Evolutionary conservation across 2,329 filamentous ascomycete species (phyloP).

Genomic region (Orbilia oligospora): DNA sequence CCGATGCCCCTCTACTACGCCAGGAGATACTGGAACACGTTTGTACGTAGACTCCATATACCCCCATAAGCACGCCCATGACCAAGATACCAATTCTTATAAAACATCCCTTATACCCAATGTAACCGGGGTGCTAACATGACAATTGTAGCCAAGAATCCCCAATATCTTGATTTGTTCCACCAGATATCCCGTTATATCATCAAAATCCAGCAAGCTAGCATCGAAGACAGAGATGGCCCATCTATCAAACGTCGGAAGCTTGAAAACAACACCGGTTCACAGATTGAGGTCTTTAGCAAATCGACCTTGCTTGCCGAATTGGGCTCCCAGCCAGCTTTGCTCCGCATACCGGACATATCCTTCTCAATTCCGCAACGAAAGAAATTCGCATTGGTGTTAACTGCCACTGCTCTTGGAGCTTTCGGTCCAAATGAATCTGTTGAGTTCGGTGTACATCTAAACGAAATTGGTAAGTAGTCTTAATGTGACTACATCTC

Average conservation of each 20-base stretch:
- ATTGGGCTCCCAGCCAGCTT: conserved; percentile 31
- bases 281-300: conserved; percentile 36
- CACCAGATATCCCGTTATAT: conserved; percentile 40
- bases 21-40: conserved; percentile 38
- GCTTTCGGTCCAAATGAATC: conserved; percentile 56
- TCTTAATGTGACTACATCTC: background rate
- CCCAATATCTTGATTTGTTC: conserved; percentile 31
- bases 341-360: conserved; percentile 69
- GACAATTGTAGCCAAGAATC: conserved; percentile 4
- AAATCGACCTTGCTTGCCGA: conserved; percentile 46
- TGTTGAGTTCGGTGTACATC: conserved; percentile 65
- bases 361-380: conserved; percentile 77
- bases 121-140: background rate
- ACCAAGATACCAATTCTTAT: background rate
- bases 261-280: conserved; percentile 28
- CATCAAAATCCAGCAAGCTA: conserved; percentile 17
- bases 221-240: conserved; percentile 23
- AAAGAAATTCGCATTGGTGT: conserved; percentile 78
- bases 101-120: background rate
- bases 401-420: conserved; percentile 69
- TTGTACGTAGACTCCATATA: conserved; percentile 31
- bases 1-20: conserved; percentile 24
- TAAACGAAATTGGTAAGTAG: conserved; percentile 75
- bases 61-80: background rate
- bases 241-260: conserved; percentile 50